Percentiles rank a stretch among this genome's conserved stretches.
Evolutionary conservation across 2,329 filamentous ascomycete species (phyloP).

Genomic region (Penicillium sp.): DNA sequence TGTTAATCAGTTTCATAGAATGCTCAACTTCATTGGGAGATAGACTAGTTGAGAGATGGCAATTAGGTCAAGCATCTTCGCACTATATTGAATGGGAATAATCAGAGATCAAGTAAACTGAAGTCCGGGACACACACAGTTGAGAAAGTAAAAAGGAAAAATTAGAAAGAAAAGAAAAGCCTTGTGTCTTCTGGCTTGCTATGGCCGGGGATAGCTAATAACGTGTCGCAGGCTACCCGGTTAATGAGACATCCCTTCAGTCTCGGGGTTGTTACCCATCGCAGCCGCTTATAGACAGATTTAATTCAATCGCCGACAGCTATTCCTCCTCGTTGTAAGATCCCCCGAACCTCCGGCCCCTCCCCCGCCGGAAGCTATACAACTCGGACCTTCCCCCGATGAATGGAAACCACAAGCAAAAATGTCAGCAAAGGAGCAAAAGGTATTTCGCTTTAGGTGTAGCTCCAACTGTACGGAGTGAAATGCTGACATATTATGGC

Average conservation of each 20-base stretch:
- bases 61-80: too few species aligned
- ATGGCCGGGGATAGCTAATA: too few species aligned
- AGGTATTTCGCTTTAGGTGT: not conserved
- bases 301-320: not conserved
- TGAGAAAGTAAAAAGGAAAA: too few species aligned
- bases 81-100: too few species aligned
- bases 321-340: not conserved
- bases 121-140: too few species aligned
- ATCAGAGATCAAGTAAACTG: too few species aligned
- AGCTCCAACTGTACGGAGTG: fast-evolving
- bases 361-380: not conserved
- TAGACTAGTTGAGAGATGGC: too few species aligned
- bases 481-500: not conserved
- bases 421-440: not conserved
- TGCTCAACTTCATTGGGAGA: too few species aligned
- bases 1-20: too few species aligned
- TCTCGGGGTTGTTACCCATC: fast-evolving
- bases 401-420: not conserved
- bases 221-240: too few species aligned
- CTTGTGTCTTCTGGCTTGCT: too few species aligned
- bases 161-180: too few species aligned
- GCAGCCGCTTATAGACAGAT: not conserved
- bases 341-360: not conserved
- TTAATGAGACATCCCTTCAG: not conserved
- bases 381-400: not conserved